Evolutionary conservation across 2,329 filamentous ascomycete species (phyloP).

Genomic region (Neophaeococcomyces aloes): DNA sequence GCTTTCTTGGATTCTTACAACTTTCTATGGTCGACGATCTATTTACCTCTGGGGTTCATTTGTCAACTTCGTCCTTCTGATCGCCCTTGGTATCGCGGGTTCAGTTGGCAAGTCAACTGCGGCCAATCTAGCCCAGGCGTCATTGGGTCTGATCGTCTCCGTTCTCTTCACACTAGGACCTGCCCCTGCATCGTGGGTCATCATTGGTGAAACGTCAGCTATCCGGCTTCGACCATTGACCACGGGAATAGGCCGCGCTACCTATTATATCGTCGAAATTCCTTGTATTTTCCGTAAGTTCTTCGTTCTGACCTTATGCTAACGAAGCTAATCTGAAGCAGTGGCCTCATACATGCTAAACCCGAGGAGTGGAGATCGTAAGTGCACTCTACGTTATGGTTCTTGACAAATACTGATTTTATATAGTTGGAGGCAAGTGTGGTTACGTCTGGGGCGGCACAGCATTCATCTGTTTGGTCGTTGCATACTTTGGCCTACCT

Average conservation of each 20-base stretch:
- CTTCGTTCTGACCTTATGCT: neutral
- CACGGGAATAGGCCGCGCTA: slow-evolving; percentile 52
- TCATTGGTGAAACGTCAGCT: slow-evolving; percentile 57
- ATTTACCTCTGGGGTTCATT: slow-evolving; percentile 54
- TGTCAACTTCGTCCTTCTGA: slow-evolving; percentile 44
- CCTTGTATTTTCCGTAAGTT: slow-evolving; percentile 49
- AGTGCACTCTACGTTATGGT: neutral
- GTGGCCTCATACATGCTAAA: neutral
- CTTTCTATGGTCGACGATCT: slow-evolving; percentile 52
- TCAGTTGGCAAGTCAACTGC: slow-evolving; percentile 36
- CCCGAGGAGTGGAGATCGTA: neutral
- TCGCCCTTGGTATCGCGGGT: slow-evolving; percentile 50
- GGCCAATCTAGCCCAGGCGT: slow-evolving; percentile 47
- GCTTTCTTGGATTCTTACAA: slow-evolving; percentile 57
- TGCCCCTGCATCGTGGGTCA: slow-evolving; percentile 55
- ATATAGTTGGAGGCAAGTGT: slow-evolving; percentile 42
- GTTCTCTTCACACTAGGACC: slow-evolving; percentile 54
- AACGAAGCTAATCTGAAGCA: neutral
- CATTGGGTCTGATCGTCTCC: slow-evolving; percentile 54
- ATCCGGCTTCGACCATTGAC: slow-evolving; percentile 56
- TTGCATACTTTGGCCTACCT: slow-evolving; percentile 41
- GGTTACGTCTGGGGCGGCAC: slow-evolving; percentile 53
- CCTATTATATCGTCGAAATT: slow-evolving; percentile 56
- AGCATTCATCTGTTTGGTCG: slow-evolving; percentile 43
- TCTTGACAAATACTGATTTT: neutral